Percentiles rank a stretch among this genome's conserved stretches.
phyloP scores from a whole-genome alignment of 2,329 filamentous ascomycete genomes.

The Xylariaceae sp. region DNA sequence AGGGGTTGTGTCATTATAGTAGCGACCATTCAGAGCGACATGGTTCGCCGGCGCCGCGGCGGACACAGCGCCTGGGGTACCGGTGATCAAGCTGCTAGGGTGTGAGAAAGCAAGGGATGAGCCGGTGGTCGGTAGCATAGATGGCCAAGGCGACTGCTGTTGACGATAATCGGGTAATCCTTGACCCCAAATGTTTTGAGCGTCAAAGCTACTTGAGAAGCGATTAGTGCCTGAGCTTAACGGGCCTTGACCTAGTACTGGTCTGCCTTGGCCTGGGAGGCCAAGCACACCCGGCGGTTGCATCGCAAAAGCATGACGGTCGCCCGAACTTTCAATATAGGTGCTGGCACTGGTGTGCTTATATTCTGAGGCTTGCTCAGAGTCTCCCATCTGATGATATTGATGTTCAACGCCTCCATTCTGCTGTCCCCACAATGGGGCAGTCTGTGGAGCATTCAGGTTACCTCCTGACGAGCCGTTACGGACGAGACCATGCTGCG shows the following conservation, averaged over 20 bases:
- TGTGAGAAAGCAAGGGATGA: conserved; percentile 41
- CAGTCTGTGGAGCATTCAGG: conserved; percentile 8
- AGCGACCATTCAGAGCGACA: conserved; percentile 27
- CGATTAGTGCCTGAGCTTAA: background rate
- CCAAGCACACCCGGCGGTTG: conserved; percentile 18
- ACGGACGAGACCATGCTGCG: conserved; percentile 24
- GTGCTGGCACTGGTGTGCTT: conserved; percentile 4
- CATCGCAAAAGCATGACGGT: conserved; percentile 8
- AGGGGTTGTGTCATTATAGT: conserved; percentile 26
- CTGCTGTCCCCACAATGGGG: conserved; percentile 15
- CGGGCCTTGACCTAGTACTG: conserved; percentile 5
- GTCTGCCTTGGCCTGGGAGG: conserved; percentile 16
- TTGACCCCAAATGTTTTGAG: conserved; percentile 11
- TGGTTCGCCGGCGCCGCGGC: conserved; percentile 19
- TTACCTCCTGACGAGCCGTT: conserved; percentile 13
- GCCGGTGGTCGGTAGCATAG: conserved; percentile 17
- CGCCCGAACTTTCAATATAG: conserved; percentile 21
- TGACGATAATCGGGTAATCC: conserved; percentile 12
- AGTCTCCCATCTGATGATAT: background rate
- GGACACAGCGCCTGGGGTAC: conserved; percentile 35
- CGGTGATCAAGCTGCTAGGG: conserved; percentile 46
- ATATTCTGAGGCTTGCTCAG: background rate
- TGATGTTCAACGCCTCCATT: conserved; percentile 4
- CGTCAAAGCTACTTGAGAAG: conserved; percentile 10
- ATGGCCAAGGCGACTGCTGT: conserved; percentile 21